Percentiles rank a stretch among this genome's conserved stretches.
Evolutionary conservation across 2,329 filamentous ascomycete genomes (phyloP).

Genomic region (Botryotinia narcissicola): DNA sequence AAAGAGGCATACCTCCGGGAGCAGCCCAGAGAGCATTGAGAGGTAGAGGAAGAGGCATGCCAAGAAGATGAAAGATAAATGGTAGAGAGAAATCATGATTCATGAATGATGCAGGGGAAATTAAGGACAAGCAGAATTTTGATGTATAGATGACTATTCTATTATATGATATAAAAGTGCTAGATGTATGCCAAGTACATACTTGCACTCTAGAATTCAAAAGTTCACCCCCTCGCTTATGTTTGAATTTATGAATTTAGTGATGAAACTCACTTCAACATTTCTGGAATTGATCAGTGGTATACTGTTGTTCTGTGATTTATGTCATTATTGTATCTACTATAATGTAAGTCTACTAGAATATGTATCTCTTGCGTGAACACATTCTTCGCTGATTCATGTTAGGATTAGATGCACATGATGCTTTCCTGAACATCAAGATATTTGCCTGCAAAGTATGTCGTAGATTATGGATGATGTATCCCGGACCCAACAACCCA

Average conservation of each 20-base stretch:
- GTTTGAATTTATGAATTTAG: background rate
- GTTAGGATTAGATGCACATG: background rate
- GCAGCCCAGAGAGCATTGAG: conserved; percentile 87
- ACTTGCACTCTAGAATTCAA: background rate
- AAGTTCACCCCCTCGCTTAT: conserved; percentile 10
- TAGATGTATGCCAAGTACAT: conserved; percentile 12
- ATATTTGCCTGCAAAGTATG: background rate
- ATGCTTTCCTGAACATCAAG: background rate
- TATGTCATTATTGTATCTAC: background rate
- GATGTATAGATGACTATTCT: conserved; percentile 3
- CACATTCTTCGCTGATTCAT: background rate
- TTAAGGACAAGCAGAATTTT: background rate
- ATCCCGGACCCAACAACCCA: background rate
- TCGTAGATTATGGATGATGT: background rate
- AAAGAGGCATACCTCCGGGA: conserved; percentile 69
- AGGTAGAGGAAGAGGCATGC: conserved; percentile 84
- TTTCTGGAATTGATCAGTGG: background rate
- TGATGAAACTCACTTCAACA: background rate
- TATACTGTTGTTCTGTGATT: background rate
- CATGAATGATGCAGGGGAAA: conserved; percentile 17
- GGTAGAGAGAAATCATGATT: conserved; percentile 11
- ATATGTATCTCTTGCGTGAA: background rate
- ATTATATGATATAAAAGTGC: conserved; percentile 11
- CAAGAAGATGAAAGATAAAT: conserved; percentile 48
- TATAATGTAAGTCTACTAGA: background rate